Base-by-base conservation (phyloP, 495 filamentous ascomycete genomes). In the Annulohypoxylon bovei region DNA sequence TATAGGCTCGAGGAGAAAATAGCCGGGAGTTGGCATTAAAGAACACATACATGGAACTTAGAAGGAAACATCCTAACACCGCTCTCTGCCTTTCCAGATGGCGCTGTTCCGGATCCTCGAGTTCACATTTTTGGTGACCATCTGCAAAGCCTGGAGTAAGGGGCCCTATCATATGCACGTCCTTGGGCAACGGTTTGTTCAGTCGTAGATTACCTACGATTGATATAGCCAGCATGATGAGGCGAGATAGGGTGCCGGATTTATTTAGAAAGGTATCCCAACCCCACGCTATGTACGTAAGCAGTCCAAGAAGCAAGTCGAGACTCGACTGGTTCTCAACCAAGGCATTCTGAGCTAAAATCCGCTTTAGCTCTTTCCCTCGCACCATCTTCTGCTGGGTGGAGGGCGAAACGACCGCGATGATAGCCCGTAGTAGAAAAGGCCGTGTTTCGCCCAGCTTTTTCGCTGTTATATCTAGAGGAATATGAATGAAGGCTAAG, bases 251-350 rank as follows among this genome's bases (percentile, higher is more conserved):
- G 30, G 56, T 64, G 32, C 62, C 64, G 9, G 67, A 60, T n/a
- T 46, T 55, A 22, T 61, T 65, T 9, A 75, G 59, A 46, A 72
- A 65, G 12, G 60, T 53, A 49, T 78, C 70, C 18, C 52, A 61
- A 22, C 69, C 77, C 83, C 84, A 86, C 47, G 77, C 76, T 18
- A 81, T 61, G 65, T 80, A 84, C 2, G 78, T 79, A 54, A 89
- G 74, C 14, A 87, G 37, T 2, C 81, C 86, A 7, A 85, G 79
- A n/a, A 89, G 79, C 23, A 88, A 68, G 53, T 88, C 86, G 25
- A 88, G 77, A 35, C 68, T 84, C 44, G 68, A 65, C 20, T 79
- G 69, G 23, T 69, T 67, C 18, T 82, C 74, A n/a, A 83, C 50
- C 1, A 86, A 27, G 23, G 82, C 57, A 39, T 78, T 71, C 44